A percentile compares a stretch with the other conserved stretches of the same genome.
Conservation (phyloP, 108 stramenopile genomes). For the Nitzschia palea region DNA sequence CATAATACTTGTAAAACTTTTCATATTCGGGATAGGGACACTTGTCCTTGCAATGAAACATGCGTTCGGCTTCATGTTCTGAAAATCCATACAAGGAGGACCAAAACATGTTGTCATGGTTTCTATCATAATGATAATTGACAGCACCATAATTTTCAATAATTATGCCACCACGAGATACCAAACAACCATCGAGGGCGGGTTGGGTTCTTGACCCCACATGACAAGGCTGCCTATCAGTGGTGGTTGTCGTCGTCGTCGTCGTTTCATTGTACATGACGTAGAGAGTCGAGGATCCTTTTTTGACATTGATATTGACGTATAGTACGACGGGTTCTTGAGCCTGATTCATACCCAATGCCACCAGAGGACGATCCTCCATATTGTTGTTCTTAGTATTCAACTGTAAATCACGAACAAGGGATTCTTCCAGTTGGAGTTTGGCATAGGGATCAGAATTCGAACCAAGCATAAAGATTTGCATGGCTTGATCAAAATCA, state of each 20-base stretch:
- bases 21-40: slow-evolving; percentile 46
- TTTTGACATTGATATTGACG: not conserved
- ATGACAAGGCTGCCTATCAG: not conserved
- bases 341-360: not conserved
- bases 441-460: slow-evolving; percentile 3
- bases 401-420: not conserved
- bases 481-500: not conserved
- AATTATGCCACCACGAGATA: slow-evolving; percentile 8
- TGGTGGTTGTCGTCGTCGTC: not conserved
- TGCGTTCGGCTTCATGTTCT: slow-evolving; percentile 18
- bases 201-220: not conserved
- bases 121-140: slow-evolving; percentile 10
- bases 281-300: not conserved
- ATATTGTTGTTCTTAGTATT: not conserved
- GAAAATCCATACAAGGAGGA: slow-evolving; percentile 12
- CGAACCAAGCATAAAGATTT: not conserved
- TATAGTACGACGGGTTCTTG: not conserved
- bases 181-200: slow-evolving; percentile 1
- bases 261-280: slow-evolving; percentile 14
- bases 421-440: not conserved
- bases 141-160: slow-evolving; percentile 14
- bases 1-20: slow-evolving; percentile 60
- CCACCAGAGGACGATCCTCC: not conserved
- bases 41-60: slow-evolving; percentile 29
- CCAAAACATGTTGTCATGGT: not conserved